Conservation (phyloP, 2,329 filamentous ascomycete genomes). For the Aspergillus hiratsukae region DNA sequence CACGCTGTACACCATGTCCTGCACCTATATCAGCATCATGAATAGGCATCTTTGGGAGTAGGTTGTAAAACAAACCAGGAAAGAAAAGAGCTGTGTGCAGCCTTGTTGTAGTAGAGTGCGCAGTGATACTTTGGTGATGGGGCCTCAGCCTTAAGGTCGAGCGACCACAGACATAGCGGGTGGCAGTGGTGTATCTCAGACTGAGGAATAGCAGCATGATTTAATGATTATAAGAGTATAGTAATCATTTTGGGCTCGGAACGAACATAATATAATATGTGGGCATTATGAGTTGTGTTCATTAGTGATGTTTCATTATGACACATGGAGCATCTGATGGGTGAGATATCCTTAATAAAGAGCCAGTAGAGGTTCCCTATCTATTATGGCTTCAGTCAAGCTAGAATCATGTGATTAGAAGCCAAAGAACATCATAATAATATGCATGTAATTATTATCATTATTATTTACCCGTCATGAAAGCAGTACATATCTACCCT, state of each 20-base stretch:
- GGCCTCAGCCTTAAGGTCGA: neutral
- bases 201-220: neutral
- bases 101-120: conserved; percentile 5
- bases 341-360: neutral
- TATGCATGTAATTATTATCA: neutral
- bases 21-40: conserved; percentile 13
- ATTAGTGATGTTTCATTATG: neutral
- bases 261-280: conserved; percentile 11
- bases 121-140: conserved; percentile 3
- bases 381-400: neutral
- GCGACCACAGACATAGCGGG: conserved; percentile 1
- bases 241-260: conserved; percentile 14
- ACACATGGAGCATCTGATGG: neutral
- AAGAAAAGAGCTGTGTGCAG: conserved; percentile 46
- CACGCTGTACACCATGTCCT: conserved; percentile 86
- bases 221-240: neutral
- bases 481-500: neutral
- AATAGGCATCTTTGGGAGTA: neutral
- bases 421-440: neutral
- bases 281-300: conserved; percentile 14
- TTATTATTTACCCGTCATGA: too few species aligned
- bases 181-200: neutral
- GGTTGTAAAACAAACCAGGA: conserved; percentile 30
- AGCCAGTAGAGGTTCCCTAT: neutral
- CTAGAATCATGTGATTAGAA: conserved; percentile 3